Evolutionary conservation across 2,329 filamentous ascomycete genomes (phyloP), one percentile per base, ranked within the genome.

Genomic region (Xylariaceae sp.): DNA sequence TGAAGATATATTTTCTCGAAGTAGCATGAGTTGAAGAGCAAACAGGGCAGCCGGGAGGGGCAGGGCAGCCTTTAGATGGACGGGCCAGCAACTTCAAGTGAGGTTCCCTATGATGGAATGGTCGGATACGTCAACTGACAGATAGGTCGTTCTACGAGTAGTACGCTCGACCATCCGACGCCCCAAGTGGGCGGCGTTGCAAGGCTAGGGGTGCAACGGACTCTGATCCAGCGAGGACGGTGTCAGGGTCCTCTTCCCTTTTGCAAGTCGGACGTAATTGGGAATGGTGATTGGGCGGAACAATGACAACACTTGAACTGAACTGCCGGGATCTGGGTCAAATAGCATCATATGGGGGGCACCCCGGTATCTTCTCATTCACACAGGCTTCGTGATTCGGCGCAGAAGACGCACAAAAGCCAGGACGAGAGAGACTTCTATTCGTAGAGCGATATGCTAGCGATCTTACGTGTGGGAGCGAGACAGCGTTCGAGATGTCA

Each of bases 81-180:
- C 48, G 53, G 53, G 54, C 48, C 53, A 47, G 54, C 54, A 50
- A 47, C 53, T 53, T 55, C 49, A 46, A 50, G 51, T 49, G 33
- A 50, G 51, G 58, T 56, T 57, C 53, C 54, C 59, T 61, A 62
- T 64, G 60, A 62, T 65, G 55, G 60, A 62, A 63, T 63, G 61
- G 56, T 57, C 59, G 22, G 58, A 63, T 64, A 66, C 64, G 64
- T 67, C 63, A 64, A 66, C 61, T 64, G 62, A 61, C 62, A 66
- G 61, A 60, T 62, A 58, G 60, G 51, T 60, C 50, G 60, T 58
- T 57, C 53, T 28, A 28, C 22, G 22, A 28, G 22, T 28, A 53
- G 51, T 42, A 55, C 55, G 47, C 42, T 50, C n/a, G 50, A 42
- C 48, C 52, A 48, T 50, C 33, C 49, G 56, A 47, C 49, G 47